Evolutionary conservation across 352 stramenopile genomes (phyloP).

Genomic region (Phytophthora vignae): DNA sequence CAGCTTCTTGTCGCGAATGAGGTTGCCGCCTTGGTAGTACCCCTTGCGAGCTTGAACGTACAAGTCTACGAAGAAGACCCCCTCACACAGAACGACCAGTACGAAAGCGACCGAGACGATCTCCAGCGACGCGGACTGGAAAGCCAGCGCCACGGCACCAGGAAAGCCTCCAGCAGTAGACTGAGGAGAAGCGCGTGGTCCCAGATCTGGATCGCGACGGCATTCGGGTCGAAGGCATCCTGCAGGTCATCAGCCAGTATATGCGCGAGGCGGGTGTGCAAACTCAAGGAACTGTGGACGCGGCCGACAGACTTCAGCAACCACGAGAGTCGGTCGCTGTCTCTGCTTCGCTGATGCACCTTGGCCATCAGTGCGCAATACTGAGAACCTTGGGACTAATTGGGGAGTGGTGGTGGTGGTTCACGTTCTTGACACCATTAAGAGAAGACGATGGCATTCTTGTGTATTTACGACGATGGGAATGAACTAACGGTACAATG

Average conservation of each 20-base stretch:
- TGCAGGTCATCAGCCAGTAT: not conserved
- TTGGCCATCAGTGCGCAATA: not conserved
- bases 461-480: not conserved
- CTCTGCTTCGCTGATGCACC: not conserved
- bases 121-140: slow-evolving; percentile 25
- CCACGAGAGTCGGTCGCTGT: slow-evolving; percentile 2
- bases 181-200: slow-evolving; percentile 55
- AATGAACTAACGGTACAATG: not conserved
- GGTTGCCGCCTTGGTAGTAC: slow-evolving; percentile 60
- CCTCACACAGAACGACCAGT: slow-evolving; percentile 39
- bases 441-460: not conserved
- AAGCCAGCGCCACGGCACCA: slow-evolving; percentile 60
- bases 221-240: slow-evolving; percentile 4
- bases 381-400: not conserved
- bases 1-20: slow-evolving; percentile 47
- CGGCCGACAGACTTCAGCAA: not conserved
- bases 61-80: slow-evolving; percentile 59
- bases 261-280: slow-evolving; percentile 4
- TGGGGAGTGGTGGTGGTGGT: not conserved
- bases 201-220: slow-evolving; percentile 45
- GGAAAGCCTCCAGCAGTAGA: slow-evolving; percentile 58
- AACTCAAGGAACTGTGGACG: not conserved
- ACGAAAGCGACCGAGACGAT: slow-evolving; percentile 28
- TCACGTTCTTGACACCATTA: too few relatives aligned
- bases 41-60: slow-evolving; percentile 59